Conservation (phyloP, 305 asterid species). For the Coffea humblotiana region DNA sequence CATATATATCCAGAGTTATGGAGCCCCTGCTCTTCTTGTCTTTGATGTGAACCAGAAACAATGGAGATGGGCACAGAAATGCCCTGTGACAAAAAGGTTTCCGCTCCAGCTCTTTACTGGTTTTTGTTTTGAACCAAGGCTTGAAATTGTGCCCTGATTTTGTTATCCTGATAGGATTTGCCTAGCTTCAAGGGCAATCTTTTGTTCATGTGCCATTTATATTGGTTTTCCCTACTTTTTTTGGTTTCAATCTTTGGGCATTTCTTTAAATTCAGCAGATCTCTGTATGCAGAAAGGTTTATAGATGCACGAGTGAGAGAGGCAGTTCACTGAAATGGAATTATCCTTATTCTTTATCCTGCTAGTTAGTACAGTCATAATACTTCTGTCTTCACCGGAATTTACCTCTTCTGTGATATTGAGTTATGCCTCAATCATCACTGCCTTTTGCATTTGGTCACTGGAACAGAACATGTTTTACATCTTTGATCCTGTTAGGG, state of each 20-base stretch:
- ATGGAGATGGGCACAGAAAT: conserved; percentile 91
- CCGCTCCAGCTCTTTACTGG: conserved; percentile 91
- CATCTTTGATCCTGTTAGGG: background rate
- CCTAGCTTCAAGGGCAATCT: background rate
- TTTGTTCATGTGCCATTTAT: conserved; percentile 1
- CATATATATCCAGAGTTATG: conserved; percentile 83
- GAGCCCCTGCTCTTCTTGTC: conserved; percentile 73
- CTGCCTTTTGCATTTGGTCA: background rate
- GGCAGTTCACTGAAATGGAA: conserved; percentile 32
- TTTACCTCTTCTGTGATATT: background rate
- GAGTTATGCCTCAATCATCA: background rate
- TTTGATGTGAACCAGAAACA: conserved; percentile 53
- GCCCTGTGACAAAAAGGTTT: conserved; percentile 75
- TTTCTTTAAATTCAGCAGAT: conserved; percentile 22
- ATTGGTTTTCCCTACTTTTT: conserved; percentile 5
- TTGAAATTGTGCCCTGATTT: conserved; percentile 57
- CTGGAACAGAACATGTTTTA: background rate
- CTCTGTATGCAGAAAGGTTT: conserved; percentile 29
- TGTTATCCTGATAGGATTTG: background rate
- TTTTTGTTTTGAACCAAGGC: conserved; percentile 83
- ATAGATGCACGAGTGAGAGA: conserved; percentile 30
- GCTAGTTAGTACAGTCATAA: background rate
- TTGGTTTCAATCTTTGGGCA: conserved; percentile 8
- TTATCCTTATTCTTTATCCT: conserved; percentile 26
- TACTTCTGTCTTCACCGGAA: background rate